These are phyloP conservation scores for Solanum pinnatisectum DNA, from an alignment of 257 asterid genomes.

Conservation along the genomic window DNA sequence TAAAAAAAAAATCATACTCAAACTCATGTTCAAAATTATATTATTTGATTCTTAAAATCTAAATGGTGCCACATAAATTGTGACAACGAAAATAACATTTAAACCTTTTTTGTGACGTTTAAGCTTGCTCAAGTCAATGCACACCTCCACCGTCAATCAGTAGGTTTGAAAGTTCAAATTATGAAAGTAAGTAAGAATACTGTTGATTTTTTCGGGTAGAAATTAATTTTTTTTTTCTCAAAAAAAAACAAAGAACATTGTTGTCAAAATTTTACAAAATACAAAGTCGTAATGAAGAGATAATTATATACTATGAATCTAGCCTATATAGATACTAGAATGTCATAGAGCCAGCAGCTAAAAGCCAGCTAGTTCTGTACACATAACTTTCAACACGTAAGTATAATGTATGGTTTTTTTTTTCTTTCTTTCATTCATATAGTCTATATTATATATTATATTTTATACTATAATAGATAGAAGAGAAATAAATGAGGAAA, in stretches of 20 bases:
- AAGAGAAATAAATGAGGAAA: neutral
- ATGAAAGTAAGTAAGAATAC: neutral
- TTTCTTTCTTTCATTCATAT: neutral
- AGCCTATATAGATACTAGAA: neutral
- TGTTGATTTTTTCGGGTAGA: rapidly evolving
- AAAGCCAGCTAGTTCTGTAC: neutral
- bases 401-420: neutral
- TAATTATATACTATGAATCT: neutral
- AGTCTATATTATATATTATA: no score
- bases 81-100: neutral
- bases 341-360: neutral
- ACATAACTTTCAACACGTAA: neutral
- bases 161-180: neutral
- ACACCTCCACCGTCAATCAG: neutral
- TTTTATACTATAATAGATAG: neutral
- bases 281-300: neutral
- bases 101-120: neutral
- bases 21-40: neutral
- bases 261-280: neutral
- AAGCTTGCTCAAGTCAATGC: neutral
- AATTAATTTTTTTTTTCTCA: neutral
- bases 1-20: neutral
- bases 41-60: neutral
- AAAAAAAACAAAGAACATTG: neutral
- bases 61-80: neutral